Percentiles rank a stretch among this genome's conserved stretches.
Conservation (phyloP, 495 filamentous ascomycete species). For the Aspergillus conjunctus region DNA sequence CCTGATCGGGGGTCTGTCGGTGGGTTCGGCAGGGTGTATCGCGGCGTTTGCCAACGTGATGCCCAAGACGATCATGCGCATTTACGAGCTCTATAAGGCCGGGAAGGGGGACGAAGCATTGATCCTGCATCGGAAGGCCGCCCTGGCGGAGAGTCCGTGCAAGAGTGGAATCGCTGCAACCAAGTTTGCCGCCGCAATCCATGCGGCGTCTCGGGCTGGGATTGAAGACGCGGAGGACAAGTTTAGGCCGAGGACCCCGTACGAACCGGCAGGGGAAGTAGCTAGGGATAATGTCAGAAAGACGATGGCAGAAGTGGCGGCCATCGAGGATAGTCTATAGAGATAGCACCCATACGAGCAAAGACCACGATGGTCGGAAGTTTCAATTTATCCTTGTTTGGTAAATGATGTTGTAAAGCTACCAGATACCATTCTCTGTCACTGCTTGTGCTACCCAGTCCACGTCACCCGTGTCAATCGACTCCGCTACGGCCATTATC, state of each 20-base stretch:
- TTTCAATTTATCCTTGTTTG: background rate
- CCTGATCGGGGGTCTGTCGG: conserved; percentile 58
- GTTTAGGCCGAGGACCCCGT: conserved; percentile 60
- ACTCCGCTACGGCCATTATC: conserved; percentile 44
- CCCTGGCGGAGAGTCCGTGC: conserved; percentile 55
- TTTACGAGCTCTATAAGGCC: conserved; percentile 55
- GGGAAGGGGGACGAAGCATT: conserved; percentile 56
- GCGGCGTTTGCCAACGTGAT: conserved; percentile 69
- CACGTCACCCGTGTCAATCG: conserved; percentile 42
- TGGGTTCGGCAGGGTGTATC: conserved; percentile 64
- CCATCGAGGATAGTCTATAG: conserved; percentile 23
- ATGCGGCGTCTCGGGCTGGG: conserved; percentile 55
- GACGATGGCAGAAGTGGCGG: conserved; percentile 42
- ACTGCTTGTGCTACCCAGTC: conserved; percentile 46
- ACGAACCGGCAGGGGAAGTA: conserved; percentile 51
- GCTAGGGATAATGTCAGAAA: conserved; percentile 50
- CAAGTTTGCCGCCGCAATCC: conserved; percentile 63
- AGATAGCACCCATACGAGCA: background rate
- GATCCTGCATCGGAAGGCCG: conserved; percentile 54
- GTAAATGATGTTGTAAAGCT: background rate
- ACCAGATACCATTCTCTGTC: conserved; percentile 44
- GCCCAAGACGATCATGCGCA: conserved; percentile 53
- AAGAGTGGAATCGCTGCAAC: conserved; percentile 63
- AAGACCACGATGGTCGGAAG: background rate
- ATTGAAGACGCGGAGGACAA: conserved; percentile 57